Evolutionary conservation across 495 filamentous ascomycete genomes (phyloP), one percentile per base, ranked within the genome.

Genomic region (Aspergillus panamensis): DNA sequence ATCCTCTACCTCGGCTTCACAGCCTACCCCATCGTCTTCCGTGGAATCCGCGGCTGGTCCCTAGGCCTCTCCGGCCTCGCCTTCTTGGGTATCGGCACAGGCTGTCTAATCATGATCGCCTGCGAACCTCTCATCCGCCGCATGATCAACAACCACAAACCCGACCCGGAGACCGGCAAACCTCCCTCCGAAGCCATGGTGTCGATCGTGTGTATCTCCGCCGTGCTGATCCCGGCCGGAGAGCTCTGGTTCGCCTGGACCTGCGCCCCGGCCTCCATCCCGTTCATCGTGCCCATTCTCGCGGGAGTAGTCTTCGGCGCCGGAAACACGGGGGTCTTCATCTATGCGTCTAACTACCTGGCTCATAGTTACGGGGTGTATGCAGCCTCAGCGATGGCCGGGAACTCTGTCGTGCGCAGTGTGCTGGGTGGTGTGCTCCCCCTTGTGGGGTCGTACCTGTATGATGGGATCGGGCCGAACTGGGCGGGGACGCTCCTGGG

Each of bases 1-100:
- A 89, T 92, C 52, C 76, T 96, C 0, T 96, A 95, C 65, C 80
- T 96, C 31, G 91, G 90, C 72, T 96, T 95, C 73, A 84, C 90
- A 16, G 87, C 88, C 9, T 87, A 85, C 59, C 91, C 91, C 1
- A 85, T 93, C 44, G 84, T 92, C 53, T 95, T 93, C 71, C 76
- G 80, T 8, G 68, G 86, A 8, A 73, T 87, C 50, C 86, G 90
- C 13, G 86, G 86, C 47, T 95, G 90, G 90, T 78, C 77, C 0
- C 72, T 81, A 1, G 83, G 86, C n/a, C 67, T 87, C 33, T 81
- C 83, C 0, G 90, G 90, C 1, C 82, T 95, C 3, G 75, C 87
- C 8, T 95, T 91, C 67, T 63, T 82, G 1, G 90, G 90, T 10
- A 91, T 96, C 53, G 88, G 87, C 16, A 69, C 84, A 47, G 90